These are phyloP conservation scores for Metschnikowia arizonensis DNA, from an alignment of 805 yeast species.

Conservation along the genomic window DNA sequence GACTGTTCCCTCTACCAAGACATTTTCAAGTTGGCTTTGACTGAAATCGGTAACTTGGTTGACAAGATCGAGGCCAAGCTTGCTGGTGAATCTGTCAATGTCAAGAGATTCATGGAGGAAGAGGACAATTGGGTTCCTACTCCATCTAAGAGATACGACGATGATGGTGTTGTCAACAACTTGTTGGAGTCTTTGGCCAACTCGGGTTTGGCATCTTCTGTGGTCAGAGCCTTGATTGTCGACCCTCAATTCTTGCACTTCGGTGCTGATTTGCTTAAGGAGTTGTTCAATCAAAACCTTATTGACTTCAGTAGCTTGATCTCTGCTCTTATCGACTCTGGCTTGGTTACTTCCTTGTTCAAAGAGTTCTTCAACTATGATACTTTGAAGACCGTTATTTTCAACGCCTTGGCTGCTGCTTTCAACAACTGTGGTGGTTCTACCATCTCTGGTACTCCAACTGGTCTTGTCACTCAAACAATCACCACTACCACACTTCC, in stretches of 20 bases:
- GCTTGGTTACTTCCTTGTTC: conserved; percentile 35
- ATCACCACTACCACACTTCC: conserved; percentile 25
- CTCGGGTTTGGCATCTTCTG: conserved; percentile 39
- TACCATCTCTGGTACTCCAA: conserved; percentile 21
- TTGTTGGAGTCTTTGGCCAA: conserved; percentile 42
- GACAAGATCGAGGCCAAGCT: conserved; percentile 22
- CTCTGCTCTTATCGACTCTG: conserved; percentile 31
- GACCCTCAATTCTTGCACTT: conserved; percentile 34
- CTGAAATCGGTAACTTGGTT: conserved; percentile 30
- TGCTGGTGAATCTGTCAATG: conserved; percentile 19
- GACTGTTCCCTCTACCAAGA: conserved; percentile 39
- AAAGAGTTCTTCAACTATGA: conserved; percentile 35
- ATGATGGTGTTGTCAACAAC: conserved; percentile 24
- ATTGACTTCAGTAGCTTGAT: conserved; percentile 27
- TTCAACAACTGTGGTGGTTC: conserved; percentile 34
- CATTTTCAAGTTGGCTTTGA: conserved; percentile 35
- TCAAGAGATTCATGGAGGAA: conserved; percentile 22
- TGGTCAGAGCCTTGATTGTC: conserved; percentile 34
- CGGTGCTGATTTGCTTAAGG: conserved; percentile 36
- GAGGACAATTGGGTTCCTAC: conserved; percentile 6
- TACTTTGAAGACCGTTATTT: conserved; percentile 38
- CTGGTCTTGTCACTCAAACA: conserved; percentile 21
- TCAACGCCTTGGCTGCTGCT: conserved; percentile 42
- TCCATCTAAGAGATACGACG: conserved; percentile 15
- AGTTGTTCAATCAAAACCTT: conserved; percentile 29